These are phyloP conservation scores for Starmera amethionina DNA, from an alignment of 805 yeast species.

Conservation along the genomic window DNA sequence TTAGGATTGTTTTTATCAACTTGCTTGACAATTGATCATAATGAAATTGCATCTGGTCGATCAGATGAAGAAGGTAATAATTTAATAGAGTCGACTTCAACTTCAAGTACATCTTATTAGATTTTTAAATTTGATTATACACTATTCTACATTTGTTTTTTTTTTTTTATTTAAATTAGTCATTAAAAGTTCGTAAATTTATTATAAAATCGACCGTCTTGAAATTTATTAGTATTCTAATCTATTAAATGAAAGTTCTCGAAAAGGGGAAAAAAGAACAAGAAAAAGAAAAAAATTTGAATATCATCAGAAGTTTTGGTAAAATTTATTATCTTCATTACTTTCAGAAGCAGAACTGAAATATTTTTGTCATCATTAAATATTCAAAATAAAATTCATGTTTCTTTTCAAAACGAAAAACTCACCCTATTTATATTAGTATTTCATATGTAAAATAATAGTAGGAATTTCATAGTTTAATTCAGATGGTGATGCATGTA, in stretches of 20 bases:
- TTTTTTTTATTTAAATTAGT: too few relatives aligned
- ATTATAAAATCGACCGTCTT: too few relatives aligned
- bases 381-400: neutral
- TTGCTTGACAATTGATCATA: too few relatives aligned
- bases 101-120: too few relatives aligned
- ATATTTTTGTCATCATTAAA: constrained; percentile 51
- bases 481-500: constrained; percentile 98
- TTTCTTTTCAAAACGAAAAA: constrained; percentile 3
- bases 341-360: constrained; percentile 98
- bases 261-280: too few relatives aligned
- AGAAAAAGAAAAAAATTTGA: too few relatives aligned
- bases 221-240: too few relatives aligned
- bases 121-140: too few relatives aligned
- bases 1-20: neutral
- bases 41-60: constrained; percentile 23
- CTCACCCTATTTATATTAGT: constrained; percentile 1
- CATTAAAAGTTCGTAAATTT: too few relatives aligned
- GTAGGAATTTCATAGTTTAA: constrained; percentile 19
- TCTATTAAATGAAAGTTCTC: too few relatives aligned
- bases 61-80: constrained; percentile 4
- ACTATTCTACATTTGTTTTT: too few relatives aligned
- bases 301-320: constrained; percentile 42
- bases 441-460: constrained; percentile 1
- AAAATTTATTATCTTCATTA: constrained; percentile 63
- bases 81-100: too few relatives aligned